Conservation (phyloP, 1,284 basidiomycete species). For the Bjerkandera adusta region DNA sequence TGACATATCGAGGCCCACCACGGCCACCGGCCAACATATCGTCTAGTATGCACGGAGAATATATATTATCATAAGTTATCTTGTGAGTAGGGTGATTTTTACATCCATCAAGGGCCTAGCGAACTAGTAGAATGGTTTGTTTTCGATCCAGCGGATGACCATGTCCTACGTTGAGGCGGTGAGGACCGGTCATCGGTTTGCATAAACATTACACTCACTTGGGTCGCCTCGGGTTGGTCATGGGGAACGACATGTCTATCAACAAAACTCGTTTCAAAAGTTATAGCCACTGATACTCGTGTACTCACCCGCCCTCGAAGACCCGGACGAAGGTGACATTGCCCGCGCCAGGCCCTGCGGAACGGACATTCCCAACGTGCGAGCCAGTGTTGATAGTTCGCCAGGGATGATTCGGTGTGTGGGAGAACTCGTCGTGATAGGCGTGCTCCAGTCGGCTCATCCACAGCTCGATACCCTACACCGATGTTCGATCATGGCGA, state of each 20-base stretch:
- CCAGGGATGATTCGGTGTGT: constrained; percentile 47
- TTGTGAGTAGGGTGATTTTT: neutral
- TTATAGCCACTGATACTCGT: constrained; percentile 1
- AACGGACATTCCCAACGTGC: constrained; percentile 34
- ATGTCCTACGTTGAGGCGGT: constrained; percentile 10
- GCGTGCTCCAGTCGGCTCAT: constrained; percentile 59
- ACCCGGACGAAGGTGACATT: constrained; percentile 50
- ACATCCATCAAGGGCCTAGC: neutral
- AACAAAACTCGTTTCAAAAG: constrained; percentile 9
- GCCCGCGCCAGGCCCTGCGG: constrained; percentile 43
- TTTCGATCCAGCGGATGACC: constrained; percentile 15
- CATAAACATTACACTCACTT: constrained; percentile 25
- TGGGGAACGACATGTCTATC: constrained; percentile 78
- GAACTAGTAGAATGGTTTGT: constrained; percentile 35
- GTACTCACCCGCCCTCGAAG: constrained; percentile 43
- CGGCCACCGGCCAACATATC: neutral
- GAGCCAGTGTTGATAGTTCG: constrained; percentile 32
- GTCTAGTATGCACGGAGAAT: neutral
- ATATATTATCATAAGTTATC: neutral
- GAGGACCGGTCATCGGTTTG: neutral
- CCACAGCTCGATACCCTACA: constrained; percentile 75
- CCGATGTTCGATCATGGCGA: constrained; percentile 3
- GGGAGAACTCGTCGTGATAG: constrained; percentile 66
- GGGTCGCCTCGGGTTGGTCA: constrained; percentile 76
- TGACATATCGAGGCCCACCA: no score